Evolutionary conservation across 305 asterid genomes (phyloP).

Genomic region (Fraxinus nigra): DNA sequence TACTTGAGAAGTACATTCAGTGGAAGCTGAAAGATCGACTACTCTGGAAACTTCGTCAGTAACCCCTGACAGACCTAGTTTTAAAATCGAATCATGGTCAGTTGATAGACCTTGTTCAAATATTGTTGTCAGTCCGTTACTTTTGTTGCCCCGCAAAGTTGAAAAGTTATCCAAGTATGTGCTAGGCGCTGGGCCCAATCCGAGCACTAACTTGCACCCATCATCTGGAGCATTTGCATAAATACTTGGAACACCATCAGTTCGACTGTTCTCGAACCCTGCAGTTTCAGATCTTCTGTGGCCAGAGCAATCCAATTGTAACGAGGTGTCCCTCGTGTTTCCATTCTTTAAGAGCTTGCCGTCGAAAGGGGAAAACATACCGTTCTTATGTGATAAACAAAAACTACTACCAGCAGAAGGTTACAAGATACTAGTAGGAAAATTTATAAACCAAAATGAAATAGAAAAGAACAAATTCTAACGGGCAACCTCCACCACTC

Average conservation of each 20-base stretch:
- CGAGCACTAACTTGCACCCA: conserved; percentile 90
- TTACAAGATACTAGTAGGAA: conserved; percentile 29
- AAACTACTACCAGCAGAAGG: conserved; percentile 15
- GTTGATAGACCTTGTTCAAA: conserved; percentile 32
- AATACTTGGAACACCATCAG: conserved; percentile 24
- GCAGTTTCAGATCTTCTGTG: conserved; percentile 41
- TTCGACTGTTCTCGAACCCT: conserved; percentile 31
- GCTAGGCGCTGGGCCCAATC: conserved; percentile 84
- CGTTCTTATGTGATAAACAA: conserved; percentile 28
- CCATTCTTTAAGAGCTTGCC: conserved; percentile 39
- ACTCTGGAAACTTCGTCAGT: conserved; percentile 45
- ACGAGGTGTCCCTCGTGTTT: conserved; percentile 61
- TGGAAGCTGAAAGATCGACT: conserved; percentile 48
- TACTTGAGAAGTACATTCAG: conserved; percentile 30
- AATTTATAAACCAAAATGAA: conserved; percentile 43
- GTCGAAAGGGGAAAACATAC: conserved; percentile 43
- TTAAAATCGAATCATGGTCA: conserved; percentile 57
- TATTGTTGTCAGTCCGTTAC: conserved; percentile 27
- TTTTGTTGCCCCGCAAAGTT: conserved; percentile 33
- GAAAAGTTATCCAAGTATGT: conserved; percentile 44
- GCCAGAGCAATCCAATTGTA: conserved; percentile 73
- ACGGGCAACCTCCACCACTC: conserved; percentile 71
- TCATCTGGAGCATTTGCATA: conserved; percentile 53
- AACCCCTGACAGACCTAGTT: conserved; percentile 69
- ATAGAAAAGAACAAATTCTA: conserved; percentile 28